Evolutionary conservation across 2,329 filamentous ascomycete species (phyloP).

Genomic region (Fusarium albosuccineum): DNA sequence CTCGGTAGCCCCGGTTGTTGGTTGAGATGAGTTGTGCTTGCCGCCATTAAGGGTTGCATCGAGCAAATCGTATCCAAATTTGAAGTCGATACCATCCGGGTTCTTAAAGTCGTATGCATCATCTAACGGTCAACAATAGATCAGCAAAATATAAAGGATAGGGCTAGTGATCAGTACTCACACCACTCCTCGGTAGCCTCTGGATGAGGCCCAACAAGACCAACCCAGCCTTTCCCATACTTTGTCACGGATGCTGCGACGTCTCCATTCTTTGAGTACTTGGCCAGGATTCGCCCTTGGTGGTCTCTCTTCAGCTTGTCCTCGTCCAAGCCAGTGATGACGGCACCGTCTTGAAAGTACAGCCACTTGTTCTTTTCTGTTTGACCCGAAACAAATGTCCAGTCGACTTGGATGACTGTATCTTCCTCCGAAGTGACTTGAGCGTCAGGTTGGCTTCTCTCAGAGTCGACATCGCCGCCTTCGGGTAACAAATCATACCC

Average conservation of each 20-base stretch:
- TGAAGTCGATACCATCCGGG: constrained; percentile 39
- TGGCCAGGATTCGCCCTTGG: constrained; percentile 27
- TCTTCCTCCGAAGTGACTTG: constrained; percentile 36
- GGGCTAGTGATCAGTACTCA: constrained; percentile 19
- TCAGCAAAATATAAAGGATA: background rate
- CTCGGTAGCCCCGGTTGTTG: too few species aligned
- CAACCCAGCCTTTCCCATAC: constrained; percentile 43
- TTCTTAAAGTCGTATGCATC: constrained; percentile 24
- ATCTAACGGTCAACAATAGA: background rate
- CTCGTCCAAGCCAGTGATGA: constrained; percentile 34
- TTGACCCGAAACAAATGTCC: constrained; percentile 37
- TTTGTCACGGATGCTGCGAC: constrained; percentile 42
- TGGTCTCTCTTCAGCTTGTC: background rate
- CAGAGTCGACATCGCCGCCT: constrained; percentile 18
- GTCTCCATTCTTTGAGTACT: constrained; percentile 41
- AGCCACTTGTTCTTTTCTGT: constrained; percentile 36
- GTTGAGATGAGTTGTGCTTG: background rate
- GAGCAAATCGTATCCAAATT: constrained; percentile 42
- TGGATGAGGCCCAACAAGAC: constrained; percentile 43
- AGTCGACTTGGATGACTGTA: constrained; percentile 44
- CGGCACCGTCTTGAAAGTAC: constrained; percentile 46
- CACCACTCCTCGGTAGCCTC: constrained; percentile 45
- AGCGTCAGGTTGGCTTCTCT: constrained; percentile 20
- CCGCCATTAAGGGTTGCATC: constrained; percentile 20
- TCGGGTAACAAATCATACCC: constrained; percentile 39